phyloP scores from a whole-genome alignment of 768 basidiomycete genomes.

The Pleurotus eryngii region DNA sequence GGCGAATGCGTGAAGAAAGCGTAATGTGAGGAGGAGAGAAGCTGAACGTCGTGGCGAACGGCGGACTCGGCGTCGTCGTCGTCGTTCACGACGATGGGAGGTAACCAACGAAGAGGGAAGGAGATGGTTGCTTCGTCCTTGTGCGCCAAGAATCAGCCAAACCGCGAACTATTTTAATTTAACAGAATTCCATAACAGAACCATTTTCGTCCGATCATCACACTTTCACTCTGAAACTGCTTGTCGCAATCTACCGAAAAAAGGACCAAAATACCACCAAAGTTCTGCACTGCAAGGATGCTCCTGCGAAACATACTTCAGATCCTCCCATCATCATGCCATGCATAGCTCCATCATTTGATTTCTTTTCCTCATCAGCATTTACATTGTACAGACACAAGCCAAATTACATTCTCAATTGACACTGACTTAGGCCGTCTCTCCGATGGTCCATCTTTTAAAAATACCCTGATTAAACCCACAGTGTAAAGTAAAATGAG shows the following conservation, averaged over 20 bases:
- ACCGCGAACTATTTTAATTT: conserved; percentile 7
- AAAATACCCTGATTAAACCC: neutral
- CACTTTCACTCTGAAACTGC: neutral
- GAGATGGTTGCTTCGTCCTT: neutral
- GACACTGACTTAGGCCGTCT: too few species aligned
- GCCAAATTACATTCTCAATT: too few species aligned
- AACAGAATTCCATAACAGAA: neutral
- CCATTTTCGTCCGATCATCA: conserved; percentile 3
- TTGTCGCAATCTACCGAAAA: conserved; percentile 1
- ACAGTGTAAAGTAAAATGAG: neutral
- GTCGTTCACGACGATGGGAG: conserved; percentile 9
- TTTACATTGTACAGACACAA: too few species aligned
- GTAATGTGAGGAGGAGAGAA: neutral
- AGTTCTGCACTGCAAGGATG: conserved; percentile 4
- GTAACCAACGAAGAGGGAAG: conserved; percentile 3
- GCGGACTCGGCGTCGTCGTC: conserved; percentile 2
- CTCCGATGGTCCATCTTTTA: neutral
- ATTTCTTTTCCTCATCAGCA: too few species aligned
- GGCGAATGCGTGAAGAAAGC: conserved; percentile 1
- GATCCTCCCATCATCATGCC: too few species aligned
- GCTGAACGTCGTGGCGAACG: conserved; percentile 7
- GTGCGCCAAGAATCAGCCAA: conserved; percentile 8
- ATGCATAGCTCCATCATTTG: too few species aligned
- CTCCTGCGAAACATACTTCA: neutral
- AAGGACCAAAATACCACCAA: neutral